These are phyloP conservation scores for Hymenoscyphus infarciens DNA, from an alignment of 2,329 filamentous ascomycete species.

Conservation along the genomic window DNA sequence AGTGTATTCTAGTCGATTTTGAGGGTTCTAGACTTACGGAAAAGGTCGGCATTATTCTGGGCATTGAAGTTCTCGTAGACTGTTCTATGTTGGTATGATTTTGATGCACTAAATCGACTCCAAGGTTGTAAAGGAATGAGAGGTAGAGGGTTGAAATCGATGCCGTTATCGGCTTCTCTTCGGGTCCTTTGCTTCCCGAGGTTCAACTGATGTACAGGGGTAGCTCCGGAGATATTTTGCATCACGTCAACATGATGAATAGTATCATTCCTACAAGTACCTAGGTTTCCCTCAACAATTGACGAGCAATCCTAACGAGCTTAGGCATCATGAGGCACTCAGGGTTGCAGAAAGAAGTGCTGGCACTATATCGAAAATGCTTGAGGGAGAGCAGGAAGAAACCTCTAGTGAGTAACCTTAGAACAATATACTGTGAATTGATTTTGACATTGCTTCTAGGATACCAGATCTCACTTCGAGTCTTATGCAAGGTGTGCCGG, in stretches of 20 bases:
- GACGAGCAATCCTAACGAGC: not conserved
- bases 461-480: constrained; percentile 57
- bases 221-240: constrained; percentile 6
- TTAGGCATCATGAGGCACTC: constrained; percentile 55
- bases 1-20: not conserved
- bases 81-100: not conserved
- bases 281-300: constrained; percentile 9
- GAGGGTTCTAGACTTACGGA: constrained; percentile 38
- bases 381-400: constrained; percentile 79
- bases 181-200: not conserved
- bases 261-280: not conserved
- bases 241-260: constrained; percentile 6
- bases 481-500: constrained; percentile 56
- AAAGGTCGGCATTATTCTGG: constrained; percentile 41
- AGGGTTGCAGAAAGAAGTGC: constrained; percentile 85
- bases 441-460: constrained; percentile 39
- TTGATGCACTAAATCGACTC: not conserved
- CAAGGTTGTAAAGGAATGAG: not conserved
- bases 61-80: not conserved
- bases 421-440: not conserved
- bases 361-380: constrained; percentile 82
- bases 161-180: not conserved
- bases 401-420: constrained; percentile 55
- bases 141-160: not conserved
- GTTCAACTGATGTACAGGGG: not conserved